Evolutionary conservation across 805 yeast genomes (phyloP).

Genomic region (Huiozyma sinensis): DNA sequence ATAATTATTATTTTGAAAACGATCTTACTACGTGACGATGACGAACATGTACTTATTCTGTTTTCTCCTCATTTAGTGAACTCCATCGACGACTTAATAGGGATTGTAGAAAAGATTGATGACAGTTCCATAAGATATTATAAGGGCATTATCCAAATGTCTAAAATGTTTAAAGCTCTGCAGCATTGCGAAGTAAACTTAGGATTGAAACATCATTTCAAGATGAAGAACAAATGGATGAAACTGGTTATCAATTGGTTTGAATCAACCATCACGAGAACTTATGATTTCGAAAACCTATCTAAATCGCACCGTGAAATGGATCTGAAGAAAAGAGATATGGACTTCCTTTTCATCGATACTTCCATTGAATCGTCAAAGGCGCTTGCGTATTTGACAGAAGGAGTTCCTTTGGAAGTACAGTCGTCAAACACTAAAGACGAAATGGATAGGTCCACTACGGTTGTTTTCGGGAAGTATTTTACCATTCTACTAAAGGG

Average conservation of each 20-base stretch:
- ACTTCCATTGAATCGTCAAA: slow-evolving; percentile 49
- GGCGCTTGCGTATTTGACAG: slow-evolving; percentile 44
- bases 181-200: slow-evolving; percentile 14
- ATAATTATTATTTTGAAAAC: slow-evolving; percentile 34
- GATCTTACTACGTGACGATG: slow-evolving; percentile 23
- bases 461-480: slow-evolving; percentile 57
- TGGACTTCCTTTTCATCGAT: slow-evolving; percentile 40
- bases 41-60: slow-evolving; percentile 15
- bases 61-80: slow-evolving; percentile 25
- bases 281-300: slow-evolving; percentile 21
- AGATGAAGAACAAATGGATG: slow-evolving; percentile 37
- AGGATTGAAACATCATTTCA: slow-evolving; percentile 33
- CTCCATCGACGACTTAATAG: slow-evolving; percentile 22
- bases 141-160: slow-evolving; percentile 20
- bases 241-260: slow-evolving; percentile 41
- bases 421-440: slow-evolving; percentile 41
- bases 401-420: slow-evolving; percentile 43
- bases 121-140: slow-evolving; percentile 10
- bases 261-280: slow-evolving; percentile 36
- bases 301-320: slow-evolving; percentile 22
- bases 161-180: slow-evolving; percentile 19
- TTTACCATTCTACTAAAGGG: slow-evolving; percentile 46
- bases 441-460: slow-evolving; percentile 41
- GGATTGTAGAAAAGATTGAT: slow-evolving; percentile 12
- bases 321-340: slow-evolving; percentile 29